These are phyloP conservation scores for Neurospora sp. DNA, from an alignment of 495 filamentous ascomycete species.

Conservation along the genomic window DNA sequence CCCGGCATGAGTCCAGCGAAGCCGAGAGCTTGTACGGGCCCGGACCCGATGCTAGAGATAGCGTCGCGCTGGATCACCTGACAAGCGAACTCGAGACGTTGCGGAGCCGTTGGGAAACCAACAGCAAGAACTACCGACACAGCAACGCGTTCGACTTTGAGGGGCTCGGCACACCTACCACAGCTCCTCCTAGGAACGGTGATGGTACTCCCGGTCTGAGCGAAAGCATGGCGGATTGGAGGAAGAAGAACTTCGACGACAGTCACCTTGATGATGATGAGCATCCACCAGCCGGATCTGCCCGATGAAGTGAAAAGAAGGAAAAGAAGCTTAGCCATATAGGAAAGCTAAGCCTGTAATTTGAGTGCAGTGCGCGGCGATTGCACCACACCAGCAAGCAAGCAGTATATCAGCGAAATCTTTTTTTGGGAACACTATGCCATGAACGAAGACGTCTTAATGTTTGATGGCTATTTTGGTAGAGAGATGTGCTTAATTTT, in stretches of 20 bases:
- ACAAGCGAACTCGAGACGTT: slow-evolving; percentile 85
- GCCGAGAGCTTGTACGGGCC: slow-evolving; percentile 35
- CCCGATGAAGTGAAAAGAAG: not conserved
- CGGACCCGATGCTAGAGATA: slow-evolving; percentile 51
- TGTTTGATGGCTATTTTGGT: not conserved
- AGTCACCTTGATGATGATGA: slow-evolving; percentile 11
- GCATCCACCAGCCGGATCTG: not conserved
- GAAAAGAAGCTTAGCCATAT: not conserved
- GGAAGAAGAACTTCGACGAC: slow-evolving; percentile 53
- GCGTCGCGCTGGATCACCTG: slow-evolving; percentile 79
- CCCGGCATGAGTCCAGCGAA: slow-evolving; percentile 52
- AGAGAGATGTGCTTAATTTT: not conserved
- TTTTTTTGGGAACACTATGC: not conserved
- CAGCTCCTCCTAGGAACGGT: slow-evolving; percentile 25
- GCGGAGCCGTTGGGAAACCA: slow-evolving; percentile 86
- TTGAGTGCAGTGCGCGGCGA: not conserved
- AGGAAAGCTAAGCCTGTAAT: not conserved
- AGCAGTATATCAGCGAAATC: not conserved
- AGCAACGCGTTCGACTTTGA: slow-evolving; percentile 85
- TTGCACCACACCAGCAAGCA: not conserved
- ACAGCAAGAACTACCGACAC: slow-evolving; percentile 85
- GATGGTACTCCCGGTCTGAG: slow-evolving; percentile 45
- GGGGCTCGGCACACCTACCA: slow-evolving; percentile 24
- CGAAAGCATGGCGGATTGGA: slow-evolving; percentile 64
- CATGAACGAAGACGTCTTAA: not conserved